Evolutionary conservation across 441 rosid species (phyloP).

Genomic region (Bruguiera hainesii): DNA sequence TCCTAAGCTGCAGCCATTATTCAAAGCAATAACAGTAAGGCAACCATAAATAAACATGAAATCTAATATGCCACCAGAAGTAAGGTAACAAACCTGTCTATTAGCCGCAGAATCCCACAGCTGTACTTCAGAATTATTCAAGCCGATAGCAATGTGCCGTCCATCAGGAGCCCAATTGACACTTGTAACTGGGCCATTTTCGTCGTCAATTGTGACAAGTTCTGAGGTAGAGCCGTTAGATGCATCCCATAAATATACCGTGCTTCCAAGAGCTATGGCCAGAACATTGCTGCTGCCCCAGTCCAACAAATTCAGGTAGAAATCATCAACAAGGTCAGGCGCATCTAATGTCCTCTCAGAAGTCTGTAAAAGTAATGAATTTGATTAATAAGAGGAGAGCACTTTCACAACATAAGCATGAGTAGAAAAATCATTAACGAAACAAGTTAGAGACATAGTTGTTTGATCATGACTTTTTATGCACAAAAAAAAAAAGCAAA

Average conservation of each 20-base stretch:
- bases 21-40: not conserved
- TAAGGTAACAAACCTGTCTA: conserved; percentile 30
- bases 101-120: conserved; percentile 52
- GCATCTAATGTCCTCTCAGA: conserved; percentile 71
- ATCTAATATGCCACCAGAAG: not conserved
- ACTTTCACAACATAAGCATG: conserved; percentile 42
- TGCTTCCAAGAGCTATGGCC: conserved; percentile 59
- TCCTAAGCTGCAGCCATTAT: conserved; percentile 23
- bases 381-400: not conserved
- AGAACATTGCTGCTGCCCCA: conserved; percentile 71
- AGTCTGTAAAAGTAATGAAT: conserved; percentile 28
- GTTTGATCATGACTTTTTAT: too few species aligned
- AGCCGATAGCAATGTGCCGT: conserved; percentile 53
- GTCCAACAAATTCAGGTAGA: conserved; percentile 65
- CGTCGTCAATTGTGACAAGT: conserved; percentile 57
- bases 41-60: not conserved
- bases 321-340: conserved; percentile 63
- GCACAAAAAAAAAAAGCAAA: too few species aligned
- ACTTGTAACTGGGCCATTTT: conserved; percentile 68
- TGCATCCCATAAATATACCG: conserved; percentile 70
- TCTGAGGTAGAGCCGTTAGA: conserved; percentile 54
- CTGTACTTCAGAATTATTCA: conserved; percentile 32
- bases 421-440: too few species aligned
- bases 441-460: too few species aligned
- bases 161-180: conserved; percentile 81